Evolutionary conservation across 495 filamentous ascomycete species (phyloP), one percentile per base, ranked within the genome.

Genomic region (Haplographium delicatum): DNA sequence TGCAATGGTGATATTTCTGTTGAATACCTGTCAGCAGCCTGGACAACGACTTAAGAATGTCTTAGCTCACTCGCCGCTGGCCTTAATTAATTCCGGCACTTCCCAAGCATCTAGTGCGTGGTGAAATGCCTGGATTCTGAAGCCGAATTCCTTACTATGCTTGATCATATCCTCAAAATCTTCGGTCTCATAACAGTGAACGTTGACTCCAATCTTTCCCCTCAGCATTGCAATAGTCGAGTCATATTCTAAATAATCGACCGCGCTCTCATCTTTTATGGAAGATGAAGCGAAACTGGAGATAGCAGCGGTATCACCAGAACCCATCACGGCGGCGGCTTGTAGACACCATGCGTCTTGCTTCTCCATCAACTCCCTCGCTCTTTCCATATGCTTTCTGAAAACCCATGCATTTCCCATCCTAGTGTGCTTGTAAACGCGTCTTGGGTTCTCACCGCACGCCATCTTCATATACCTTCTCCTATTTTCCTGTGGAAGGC

Each of bases 381-480:
- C 81, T 38, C 74, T 68, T 52, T 79, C 76, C 55, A 85, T 78
- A 13, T 79, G 76, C 31, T 82, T 74, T 8, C 81, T 69, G 45
- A 85, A 82, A 39, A 78, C 67, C 76, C 75, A 85, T 31, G 80
- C 79, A 60, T 82, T 78, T 7, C 77, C 80, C 59, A 82, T 63
- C 13, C 71, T 65, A 53, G 71, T 80, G 37, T 59, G 65, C 18
- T 66, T 75, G 54, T 81, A 82, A 3, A 76, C 72, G 5, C 71
- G 52, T 63, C 76, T 75, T 3, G 82, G 66, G 57, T 85, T 85
- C 65, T 83, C 81, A 5, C 82, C 82, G 43, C 81, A 84, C 1
- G 82, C 82, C 82, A 86, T 86, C 67, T 86, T 86, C 68, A 86
- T 79, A 63, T 78, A 84, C 28, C 58, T 56, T 40, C 71, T 67